A percentile compares a stretch with the other conserved stretches of the same genome.
These are phyloP conservation scores for Daedaleopsis sinensis DNA, from an alignment of 768 basidiomycete genomes.

Conservation along the genomic window DNA sequence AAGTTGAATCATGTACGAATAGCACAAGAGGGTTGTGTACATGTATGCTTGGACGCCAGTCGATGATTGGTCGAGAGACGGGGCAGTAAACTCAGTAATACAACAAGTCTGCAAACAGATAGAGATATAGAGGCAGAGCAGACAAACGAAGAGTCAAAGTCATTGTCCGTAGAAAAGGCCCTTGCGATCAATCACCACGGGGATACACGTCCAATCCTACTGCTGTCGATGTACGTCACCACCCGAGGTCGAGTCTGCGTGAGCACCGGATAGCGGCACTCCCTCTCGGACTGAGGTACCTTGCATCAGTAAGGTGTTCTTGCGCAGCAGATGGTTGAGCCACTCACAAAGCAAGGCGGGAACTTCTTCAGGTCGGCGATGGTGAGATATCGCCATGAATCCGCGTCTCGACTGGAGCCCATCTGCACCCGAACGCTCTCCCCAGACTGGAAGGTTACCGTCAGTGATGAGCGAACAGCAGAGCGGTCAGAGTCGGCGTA, in stretches of 20 bases:
- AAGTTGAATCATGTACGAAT: no score
- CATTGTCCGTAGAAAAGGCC: no score
- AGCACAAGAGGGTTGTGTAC: no score
- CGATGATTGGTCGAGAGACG: no score
- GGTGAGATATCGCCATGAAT: not conserved
- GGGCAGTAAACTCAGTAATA: no score
- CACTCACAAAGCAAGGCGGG: not conserved
- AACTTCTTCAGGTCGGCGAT: slow-evolving; percentile 4
- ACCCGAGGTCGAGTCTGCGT: not conserved
- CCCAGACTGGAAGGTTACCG: not conserved
- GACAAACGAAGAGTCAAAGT: no score
- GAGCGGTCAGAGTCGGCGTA: not conserved
- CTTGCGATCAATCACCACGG: no score
- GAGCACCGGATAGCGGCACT: not conserved
- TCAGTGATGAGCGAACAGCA: not conserved
- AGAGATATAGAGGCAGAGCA: no score
- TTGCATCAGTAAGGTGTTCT: not conserved
- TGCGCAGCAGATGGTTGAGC: not conserved
- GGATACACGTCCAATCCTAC: not conserved
- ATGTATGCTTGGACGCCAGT: no score
- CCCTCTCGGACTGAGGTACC: not conserved
- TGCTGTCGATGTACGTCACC: not conserved
- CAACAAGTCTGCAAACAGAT: no score
- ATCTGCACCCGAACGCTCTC: not conserved
- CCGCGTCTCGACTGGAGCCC: no score